These are phyloP conservation scores for Naumovozyma castellii DNA, from an alignment of 805 yeast species.

Conservation along the genomic window DNA sequence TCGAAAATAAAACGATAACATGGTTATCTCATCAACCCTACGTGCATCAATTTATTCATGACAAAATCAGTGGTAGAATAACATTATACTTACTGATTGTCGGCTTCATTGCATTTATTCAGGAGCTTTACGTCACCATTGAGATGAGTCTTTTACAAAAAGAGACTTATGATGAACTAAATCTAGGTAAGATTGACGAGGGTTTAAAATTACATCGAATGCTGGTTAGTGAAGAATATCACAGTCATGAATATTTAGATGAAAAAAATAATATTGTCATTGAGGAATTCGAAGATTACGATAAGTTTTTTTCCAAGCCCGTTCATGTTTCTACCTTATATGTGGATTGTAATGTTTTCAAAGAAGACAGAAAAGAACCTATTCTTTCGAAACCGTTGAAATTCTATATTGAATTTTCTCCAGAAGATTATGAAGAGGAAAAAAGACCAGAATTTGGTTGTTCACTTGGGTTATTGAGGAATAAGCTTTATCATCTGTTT, in stretches of 20 bases:
- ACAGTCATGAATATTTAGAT: conserved; percentile 26
- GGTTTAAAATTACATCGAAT: conserved; percentile 23
- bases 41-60: conserved; percentile 20
- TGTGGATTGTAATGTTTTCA: conserved; percentile 39
- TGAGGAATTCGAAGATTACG: conserved; percentile 38
- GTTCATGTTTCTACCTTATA: conserved; percentile 72
- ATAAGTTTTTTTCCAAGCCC: conserved; percentile 61
- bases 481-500: conserved; percentile 47
- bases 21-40: conserved; percentile 12
- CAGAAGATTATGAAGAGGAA: conserved; percentile 58
- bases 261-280: conserved; percentile 26
- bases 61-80: conserved; percentile 27
- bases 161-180: conserved; percentile 27
- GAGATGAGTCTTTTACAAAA: conserved; percentile 29
- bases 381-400: conserved; percentile 32
- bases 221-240: conserved; percentile 26
- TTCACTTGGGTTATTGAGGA: conserved; percentile 51
- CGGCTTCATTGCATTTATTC: conserved; percentile 27
- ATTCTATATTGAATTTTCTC: conserved; percentile 71
- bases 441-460: conserved; percentile 65
- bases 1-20: conserved; percentile 15
- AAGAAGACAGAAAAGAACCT: conserved; percentile 13
- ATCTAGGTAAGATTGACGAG: conserved; percentile 25
- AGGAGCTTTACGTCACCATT: conserved; percentile 27
- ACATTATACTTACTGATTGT: conserved; percentile 25